Base-by-base conservation (phyloP, 805 yeast genomes). In the Ogataea henricii region DNA sequence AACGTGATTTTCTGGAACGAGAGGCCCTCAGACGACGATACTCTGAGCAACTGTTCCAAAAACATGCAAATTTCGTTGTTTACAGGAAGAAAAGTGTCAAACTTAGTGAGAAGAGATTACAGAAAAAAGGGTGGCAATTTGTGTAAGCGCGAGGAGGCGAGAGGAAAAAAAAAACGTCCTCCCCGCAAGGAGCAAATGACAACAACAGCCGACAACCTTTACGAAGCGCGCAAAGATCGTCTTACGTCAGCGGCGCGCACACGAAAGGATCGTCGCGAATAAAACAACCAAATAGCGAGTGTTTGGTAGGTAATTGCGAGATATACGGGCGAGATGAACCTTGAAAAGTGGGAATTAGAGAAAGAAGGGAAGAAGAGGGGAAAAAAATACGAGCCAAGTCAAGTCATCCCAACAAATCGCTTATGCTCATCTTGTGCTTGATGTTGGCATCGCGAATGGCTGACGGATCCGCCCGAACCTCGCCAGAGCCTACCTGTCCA, bases 1-100 rank as follows among this genome's bases (percentile, higher is more conserved):
- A 82, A 84, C 20, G 86, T 61, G 50, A 79, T 78, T 47, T 71
- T 71, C 51, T 43, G 64, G 54, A 52, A 60, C 18, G 60, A 56
- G 18, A 56, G 40, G 20, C 53, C 52, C 13, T 43, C 53, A 14
- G 52, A 39, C 25, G 42, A 25, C 33, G 42, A 39, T 6, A 14
- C 22, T 12, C 13, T 25, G 22, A 39, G 32, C 27, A 39, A 39
- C 42, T 18, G 42, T 26, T 39, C 42, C 42, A 39, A 29, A 39
- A 39, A 39, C 42, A 39, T 39, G 42, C 33, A 27, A 38, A 39
- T 20, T 36, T 10, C 12, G 33, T 12, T 39, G 32, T 5, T 23
- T 12, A 23, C 6, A 4, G 13, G 30, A 23, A 25, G 7, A 26
- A 37, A 16, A n/a, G 14, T 6, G 16, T 20, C 13, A 13, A 6